Evolutionary conservation across 176 grass and related monocot species (phyloP).

Genomic region (sorghum (Sorghum bicolor)): DNA sequence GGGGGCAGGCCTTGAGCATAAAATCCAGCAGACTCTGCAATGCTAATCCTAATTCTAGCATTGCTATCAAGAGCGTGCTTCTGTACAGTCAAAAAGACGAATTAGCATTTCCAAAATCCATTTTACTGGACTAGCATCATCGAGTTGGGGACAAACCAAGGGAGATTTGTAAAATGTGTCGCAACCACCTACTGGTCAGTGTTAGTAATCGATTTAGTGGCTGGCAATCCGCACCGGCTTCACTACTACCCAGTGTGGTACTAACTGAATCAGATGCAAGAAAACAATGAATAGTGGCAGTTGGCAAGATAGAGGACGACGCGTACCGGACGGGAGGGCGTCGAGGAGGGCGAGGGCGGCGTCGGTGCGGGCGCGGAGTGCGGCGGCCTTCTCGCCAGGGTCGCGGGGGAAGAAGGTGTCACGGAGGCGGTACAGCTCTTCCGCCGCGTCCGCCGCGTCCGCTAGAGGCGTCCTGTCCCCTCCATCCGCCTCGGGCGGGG

Average conservation of each 20-base stretch:
- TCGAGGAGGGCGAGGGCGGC: constrained; percentile 53
- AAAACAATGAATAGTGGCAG: background rate
- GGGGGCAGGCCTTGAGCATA: background rate
- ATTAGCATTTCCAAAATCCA: background rate
- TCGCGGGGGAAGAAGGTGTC: constrained; percentile 77
- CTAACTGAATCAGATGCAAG: background rate
- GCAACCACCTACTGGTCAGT: background rate
- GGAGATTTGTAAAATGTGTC: background rate
- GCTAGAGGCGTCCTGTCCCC: constrained; percentile 14
- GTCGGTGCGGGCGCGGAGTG: constrained; percentile 51
- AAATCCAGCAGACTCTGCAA: background rate
- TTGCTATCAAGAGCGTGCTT: background rate
- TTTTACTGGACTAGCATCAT: background rate
- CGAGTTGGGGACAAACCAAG: background rate
- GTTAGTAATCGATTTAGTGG: background rate
- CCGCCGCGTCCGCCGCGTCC: constrained; percentile 32
- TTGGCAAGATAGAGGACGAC: background rate
- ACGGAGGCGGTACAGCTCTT: constrained; percentile 74
- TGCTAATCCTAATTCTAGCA: background rate
- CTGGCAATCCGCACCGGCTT: background rate
- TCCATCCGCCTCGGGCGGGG: background rate
- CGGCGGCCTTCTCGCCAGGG: constrained; percentile 56
- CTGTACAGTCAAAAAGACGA: background rate
- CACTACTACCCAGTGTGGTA: background rate
- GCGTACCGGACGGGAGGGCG: constrained; percentile 50